These are phyloP conservation scores for Pichia scutulata DNA, from an alignment of 805 yeast species.

Conservation along the genomic window DNA sequence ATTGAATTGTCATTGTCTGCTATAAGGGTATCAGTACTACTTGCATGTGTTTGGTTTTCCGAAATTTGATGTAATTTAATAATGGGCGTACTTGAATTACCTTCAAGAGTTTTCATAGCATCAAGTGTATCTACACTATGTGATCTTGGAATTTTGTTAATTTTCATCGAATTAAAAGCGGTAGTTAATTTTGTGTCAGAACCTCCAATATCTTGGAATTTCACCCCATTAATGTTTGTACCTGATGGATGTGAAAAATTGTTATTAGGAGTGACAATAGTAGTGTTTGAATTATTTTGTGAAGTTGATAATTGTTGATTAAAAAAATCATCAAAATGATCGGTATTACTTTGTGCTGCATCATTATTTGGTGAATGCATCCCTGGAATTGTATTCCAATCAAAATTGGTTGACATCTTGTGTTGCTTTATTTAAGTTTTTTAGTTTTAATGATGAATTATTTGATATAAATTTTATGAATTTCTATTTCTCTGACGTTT, in stretches of 20 bases:
- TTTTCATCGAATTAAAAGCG: neutral
- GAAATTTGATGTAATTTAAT: neutral
- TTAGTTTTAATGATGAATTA: neutral
- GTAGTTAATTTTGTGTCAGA: neutral
- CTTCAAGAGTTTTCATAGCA: neutral
- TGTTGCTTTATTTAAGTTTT: neutral
- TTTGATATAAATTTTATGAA: no score
- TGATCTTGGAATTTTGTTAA: neutral
- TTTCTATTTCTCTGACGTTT: neutral
- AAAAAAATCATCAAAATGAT: conserved; percentile 10
- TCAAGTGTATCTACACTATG: conserved; percentile 11
- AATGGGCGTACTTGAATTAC: neutral
- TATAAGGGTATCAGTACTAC: conserved; percentile 23
- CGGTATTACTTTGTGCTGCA: neutral
- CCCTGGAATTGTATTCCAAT: conserved; percentile 21
- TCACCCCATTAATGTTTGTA: neutral
- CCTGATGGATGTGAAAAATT: neutral
- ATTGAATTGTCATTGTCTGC: conserved; percentile 34
- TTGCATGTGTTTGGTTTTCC: conserved; percentile 12
- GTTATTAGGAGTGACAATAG: neutral
- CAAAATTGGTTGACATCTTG: conserved; percentile 14
- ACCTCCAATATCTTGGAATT: neutral
- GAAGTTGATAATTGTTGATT: neutral
- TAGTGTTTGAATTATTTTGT: neutral
- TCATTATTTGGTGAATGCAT: neutral